phyloP scores from a whole-genome alignment of 148 eudicot genomes.

The Rhododendron mucronatum region DNA sequence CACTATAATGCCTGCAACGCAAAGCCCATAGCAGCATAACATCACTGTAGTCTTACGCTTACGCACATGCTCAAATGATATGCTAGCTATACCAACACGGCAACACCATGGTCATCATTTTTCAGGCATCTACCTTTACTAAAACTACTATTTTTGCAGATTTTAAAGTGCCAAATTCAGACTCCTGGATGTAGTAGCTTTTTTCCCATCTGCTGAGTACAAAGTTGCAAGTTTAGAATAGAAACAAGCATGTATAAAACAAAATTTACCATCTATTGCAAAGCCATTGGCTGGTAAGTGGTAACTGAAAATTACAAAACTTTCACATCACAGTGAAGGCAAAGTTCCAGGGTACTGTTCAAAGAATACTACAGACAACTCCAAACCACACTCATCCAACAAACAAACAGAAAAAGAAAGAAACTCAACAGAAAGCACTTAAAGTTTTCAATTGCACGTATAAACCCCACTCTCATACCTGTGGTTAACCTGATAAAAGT shows the following conservation, averaged over 20 bases:
- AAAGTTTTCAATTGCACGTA: constrained; percentile 52
- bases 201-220: background rate
- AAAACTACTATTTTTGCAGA: background rate
- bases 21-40: background rate
- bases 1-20: background rate
- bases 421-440: constrained; percentile 21
- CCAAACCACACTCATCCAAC: constrained; percentile 25
- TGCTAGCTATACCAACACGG: background rate
- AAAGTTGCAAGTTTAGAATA: background rate
- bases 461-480: constrained; percentile 74
- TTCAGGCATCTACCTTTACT: background rate
- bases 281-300: background rate
- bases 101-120: background rate
- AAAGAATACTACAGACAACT: constrained; percentile 31
- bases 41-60: background rate
- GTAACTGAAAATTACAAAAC: background rate
- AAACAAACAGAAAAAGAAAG: constrained; percentile 16
- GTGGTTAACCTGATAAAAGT: constrained; percentile 68
- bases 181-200: background rate
- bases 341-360: constrained; percentile 11
- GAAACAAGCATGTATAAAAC: background rate
- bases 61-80: background rate
- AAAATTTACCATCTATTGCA: background rate
- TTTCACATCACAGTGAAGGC: constrained; percentile 7
- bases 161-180: background rate